Evolutionary conservation across 2,329 filamentous ascomycete species (phyloP).

Genomic region (Trematosphaeria pertusa): DNA sequence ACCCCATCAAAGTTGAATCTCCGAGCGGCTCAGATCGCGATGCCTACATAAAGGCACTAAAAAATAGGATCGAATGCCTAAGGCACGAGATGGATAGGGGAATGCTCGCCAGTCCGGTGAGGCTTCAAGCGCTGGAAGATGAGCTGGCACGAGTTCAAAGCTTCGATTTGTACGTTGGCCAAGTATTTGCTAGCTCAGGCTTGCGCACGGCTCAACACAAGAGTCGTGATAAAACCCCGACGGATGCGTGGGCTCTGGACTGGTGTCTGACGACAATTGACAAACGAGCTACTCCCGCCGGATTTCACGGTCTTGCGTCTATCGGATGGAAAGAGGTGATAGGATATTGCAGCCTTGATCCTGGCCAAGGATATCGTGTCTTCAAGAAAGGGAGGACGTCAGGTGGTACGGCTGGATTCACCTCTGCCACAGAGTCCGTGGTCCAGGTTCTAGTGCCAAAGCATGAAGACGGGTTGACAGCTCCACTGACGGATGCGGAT

Average conservation of each 20-base stretch:
- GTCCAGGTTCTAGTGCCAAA: not conserved
- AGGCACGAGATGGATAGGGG: too few relatives aligned
- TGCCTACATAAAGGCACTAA: too few relatives aligned
- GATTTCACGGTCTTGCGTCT: not conserved
- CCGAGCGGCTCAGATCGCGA: too few relatives aligned
- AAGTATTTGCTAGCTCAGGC: not conserved
- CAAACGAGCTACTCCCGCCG: not conserved
- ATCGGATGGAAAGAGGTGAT: not conserved
- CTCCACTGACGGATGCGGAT: not conserved
- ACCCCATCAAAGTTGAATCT: too few relatives aligned
- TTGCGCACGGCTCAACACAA: not conserved
- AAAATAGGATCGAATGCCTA: too few relatives aligned
- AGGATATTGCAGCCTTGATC: not conserved
- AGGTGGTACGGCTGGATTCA: not conserved
- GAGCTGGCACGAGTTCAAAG: not conserved
- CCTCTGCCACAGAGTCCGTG: not conserved
- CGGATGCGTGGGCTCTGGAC: not conserved
- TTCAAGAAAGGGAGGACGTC: not conserved
- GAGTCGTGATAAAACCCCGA: not conserved
- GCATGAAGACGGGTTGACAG: not conserved
- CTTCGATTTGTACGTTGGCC: not conserved
- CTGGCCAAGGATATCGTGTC: not conserved
- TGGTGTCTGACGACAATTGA: not conserved
- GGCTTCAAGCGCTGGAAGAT: too few relatives aligned
- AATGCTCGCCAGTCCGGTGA: too few relatives aligned